A percentile compares a stretch with the other conserved stretches of the same genome.
phyloP scores from a whole-genome alignment of 2,329 filamentous ascomycete species.

The Dactylellina haptotyla region DNA sequence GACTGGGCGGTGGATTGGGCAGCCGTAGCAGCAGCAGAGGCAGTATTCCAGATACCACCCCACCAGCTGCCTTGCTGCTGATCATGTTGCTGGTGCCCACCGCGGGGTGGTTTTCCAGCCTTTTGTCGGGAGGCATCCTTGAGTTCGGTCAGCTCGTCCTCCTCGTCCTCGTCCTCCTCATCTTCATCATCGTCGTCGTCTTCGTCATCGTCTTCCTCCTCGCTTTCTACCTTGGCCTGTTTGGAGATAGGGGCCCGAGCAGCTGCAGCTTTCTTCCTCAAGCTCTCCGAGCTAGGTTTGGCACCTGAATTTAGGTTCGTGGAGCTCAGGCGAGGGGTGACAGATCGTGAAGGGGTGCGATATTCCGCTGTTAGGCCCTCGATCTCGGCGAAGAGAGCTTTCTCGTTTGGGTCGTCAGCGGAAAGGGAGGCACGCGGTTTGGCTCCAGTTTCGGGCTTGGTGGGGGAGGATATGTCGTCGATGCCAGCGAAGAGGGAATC shows the following conservation, averaged over 20 bases:
- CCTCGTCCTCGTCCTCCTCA: slow-evolving; percentile 48
- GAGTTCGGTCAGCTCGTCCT: slow-evolving; percentile 18
- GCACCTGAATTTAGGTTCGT: slow-evolving; percentile 60
- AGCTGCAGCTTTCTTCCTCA: slow-evolving; percentile 58
- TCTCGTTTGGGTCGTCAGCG: slow-evolving; percentile 64
- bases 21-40: slow-evolving; percentile 67
- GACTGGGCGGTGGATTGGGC: slow-evolving; percentile 76
- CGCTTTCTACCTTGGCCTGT: slow-evolving; percentile 56
- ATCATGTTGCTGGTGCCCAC: slow-evolving; percentile 55
- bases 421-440: slow-evolving; percentile 64
- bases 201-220: slow-evolving; percentile 60
- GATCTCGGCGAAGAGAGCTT: slow-evolving; percentile 87
- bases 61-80: slow-evolving; percentile 80
- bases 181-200: slow-evolving; percentile 57
- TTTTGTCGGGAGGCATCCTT: slow-evolving; percentile 47
- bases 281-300: slow-evolving; percentile 59
- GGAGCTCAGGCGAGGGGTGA: slow-evolving; percentile 74
- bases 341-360: slow-evolving; percentile 73
- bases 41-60: slow-evolving; percentile 85
- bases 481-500: slow-evolving; percentile 74
- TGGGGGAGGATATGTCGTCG: slow-evolving; percentile 64
- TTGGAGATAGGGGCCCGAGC: slow-evolving; percentile 55
- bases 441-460: slow-evolving; percentile 65
- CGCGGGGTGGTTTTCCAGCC: background rate
- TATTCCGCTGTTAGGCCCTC: slow-evolving; percentile 79